Base-by-base conservation (phyloP, 768 basidiomycete species). In the Suillus plorans region DNA sequence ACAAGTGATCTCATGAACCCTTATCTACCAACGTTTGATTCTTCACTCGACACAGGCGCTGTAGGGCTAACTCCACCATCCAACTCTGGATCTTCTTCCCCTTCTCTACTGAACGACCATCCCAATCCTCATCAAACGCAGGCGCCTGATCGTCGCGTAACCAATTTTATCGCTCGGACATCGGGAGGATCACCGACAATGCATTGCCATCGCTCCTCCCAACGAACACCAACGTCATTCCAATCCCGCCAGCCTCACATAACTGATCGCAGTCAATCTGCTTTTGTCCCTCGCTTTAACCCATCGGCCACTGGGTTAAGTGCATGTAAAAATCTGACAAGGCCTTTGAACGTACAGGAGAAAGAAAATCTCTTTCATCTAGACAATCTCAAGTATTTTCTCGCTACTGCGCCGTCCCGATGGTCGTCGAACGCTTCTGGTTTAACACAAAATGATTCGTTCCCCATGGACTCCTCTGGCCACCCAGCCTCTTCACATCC, bases 381-480 rank as follows among this genome's bases (percentile, higher is more conserved):
- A 25, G 92, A 95, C 69, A 77, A 87, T 25, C 90, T 95, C 76
- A 95, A 95, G 78, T 90, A 89, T 79, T 95, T 95, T 78, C 86
- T 95, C 53, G 90, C 91, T 18, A 93, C 92, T 13, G 94, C 90
- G 9, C 95, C 89, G 3, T 89, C 85, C 36, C 84, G 86, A 57
- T 94, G 92, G 92, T 84, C 75, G 31, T 73, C 79, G 13, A 66
- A 74, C 1, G 72, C 72, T 50, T 69, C 80, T 36, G 69, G 72
- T 18, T 63, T 74, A 8, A 25, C 70, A 22, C 67, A 58, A 67
- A 64, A 45, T 10, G 62, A 34, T 53, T 69, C 4, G 63, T 57
- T 9, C 16, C 61, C 68, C 14, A 61, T 55, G 10, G 31, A 63
- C 49, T 72, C 78, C 37, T 68, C 77, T 41, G 72, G 76, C 55